Evolutionary conservation across 2,329 filamentous ascomycete species (phyloP), one percentile per base, ranked within the genome.

Genomic region (Tricladium varicosporioides): DNA sequence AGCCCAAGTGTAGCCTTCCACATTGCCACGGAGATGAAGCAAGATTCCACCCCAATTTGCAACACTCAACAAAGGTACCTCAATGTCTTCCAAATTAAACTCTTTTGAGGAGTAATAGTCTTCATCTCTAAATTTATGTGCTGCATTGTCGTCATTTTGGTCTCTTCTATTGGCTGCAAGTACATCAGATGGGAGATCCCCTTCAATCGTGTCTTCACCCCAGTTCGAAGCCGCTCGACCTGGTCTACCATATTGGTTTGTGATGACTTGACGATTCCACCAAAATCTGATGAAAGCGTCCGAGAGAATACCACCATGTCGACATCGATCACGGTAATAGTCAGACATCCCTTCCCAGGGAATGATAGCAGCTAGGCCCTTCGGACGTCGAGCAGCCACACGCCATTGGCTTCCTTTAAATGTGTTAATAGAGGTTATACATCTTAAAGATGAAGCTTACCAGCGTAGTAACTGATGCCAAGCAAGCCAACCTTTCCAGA

Each of bases 1-100:
- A 0, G 86, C 86, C 48, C 84, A 77, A 1, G 74, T 73, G 56
- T 80, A 90, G 0, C 86, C 87, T 64, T 87, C 78, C 7, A 89
- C 77, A 61, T 90, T 90, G 1, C 87, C 87, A 5, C 86, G 77
- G 4, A 89, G 76, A 63, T 90, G 87, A 1, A 90, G 76, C 4
- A 86, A 70, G 48, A 89, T 89, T 1, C 86, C 86, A 13, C 86
- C 86, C 86, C 85, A 89, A 68, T 89, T 89, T 0, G 79, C 87
- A 0, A 89, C 86, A 0, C 78, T 83, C 0, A 89, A 77, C 0
- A 89, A 65, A 0, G 87, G 86, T 0, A 89, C 85, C 57, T 86
- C 76, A 42, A 90, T 88, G 59, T 89, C 84, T n/a, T 74, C 78
- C 68, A 87, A 75, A 46, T 81, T 74, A 62, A 86, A 89, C 50